Base-by-base conservation (phyloP, 1,284 basidiomycete species). In the Fomitopsis pinicola region DNA sequence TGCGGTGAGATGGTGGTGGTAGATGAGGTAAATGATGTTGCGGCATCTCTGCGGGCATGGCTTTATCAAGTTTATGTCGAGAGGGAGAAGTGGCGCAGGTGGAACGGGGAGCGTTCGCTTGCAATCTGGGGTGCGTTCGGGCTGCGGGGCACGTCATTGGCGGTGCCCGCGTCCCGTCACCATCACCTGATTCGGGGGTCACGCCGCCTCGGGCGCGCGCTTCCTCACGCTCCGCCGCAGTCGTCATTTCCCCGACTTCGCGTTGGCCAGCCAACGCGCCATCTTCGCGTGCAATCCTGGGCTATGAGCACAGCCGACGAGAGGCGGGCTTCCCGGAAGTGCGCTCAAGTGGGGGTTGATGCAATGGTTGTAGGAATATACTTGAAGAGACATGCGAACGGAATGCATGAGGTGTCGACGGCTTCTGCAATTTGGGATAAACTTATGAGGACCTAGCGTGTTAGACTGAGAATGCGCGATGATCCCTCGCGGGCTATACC, bases 101-200 rank as follows among this genome's bases (percentile, higher is more conserved):
- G 56, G 56, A 45, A 58, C 56, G 33, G 42, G 44, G 55, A 44
- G 38, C 26, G n/a, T 55, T 33, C 42, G 42, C 56, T 36, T 48
- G 45, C 54, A 45, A 48, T 48, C 33, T 45, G 56, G 42, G 56
- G 42, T 45, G 1, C 56, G 56, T 50, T 50, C 48, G 48, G 42
- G 28, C 46, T 48, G 46, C 46, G 28, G 48, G 48, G 46, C 56
- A 58, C 56, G 56, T 58, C 56, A 48, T 45, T 19, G 56, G 33
- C 44, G 33, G 30, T 36, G 33, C 40, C 22, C 55, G 42, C 55
- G 55, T 56, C 55, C 42, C 44, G 56, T 58, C 56, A 48, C 56
- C 52, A 54, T 54, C 52, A 54, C 52, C 52, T 54, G 52, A 54
- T 54, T 54, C 17, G 52, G 52, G 52, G 52, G 35, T 54, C 52